A percentile compares a stretch with the other conserved stretches of the same genome.
These are phyloP conservation scores for Chondrostereum purpureum DNA, from an alignment of 1,284 basidiomycete genomes.

Conservation along the genomic window DNA sequence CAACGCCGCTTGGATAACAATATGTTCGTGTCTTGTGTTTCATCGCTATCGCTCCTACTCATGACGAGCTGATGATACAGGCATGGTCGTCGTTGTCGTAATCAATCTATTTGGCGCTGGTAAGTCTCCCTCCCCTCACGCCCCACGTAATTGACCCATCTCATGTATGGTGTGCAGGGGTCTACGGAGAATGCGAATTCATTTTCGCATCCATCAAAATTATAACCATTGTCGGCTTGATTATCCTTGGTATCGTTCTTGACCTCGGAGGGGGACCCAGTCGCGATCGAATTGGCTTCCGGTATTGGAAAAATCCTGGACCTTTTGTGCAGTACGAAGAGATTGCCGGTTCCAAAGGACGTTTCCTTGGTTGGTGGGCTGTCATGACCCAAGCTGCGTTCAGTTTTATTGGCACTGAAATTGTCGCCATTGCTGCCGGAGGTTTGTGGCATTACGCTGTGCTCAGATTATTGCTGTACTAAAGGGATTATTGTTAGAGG, in stretches of 20 bases:
- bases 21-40: conserved; percentile 62
- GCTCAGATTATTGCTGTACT: too few species aligned
- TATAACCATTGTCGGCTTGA: conserved; percentile 62
- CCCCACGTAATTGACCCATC: background rate
- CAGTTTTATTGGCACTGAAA: conserved; percentile 79
- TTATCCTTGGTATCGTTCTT: conserved; percentile 61
- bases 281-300: conserved; percentile 48
- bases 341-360: conserved; percentile 54
- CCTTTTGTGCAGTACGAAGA: conserved; percentile 56
- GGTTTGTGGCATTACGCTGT: background rate
- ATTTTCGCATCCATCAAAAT: conserved; percentile 76
- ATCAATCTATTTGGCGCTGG: conserved; percentile 80
- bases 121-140: conserved; percentile 18
- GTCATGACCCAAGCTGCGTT: conserved; percentile 76
- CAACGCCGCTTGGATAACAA: conserved; percentile 70
- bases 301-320: conserved; percentile 70
- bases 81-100: conserved; percentile 51
- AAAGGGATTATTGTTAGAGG: conserved; percentile 40
- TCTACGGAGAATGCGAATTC: conserved; percentile 72
- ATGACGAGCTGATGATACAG: background rate
- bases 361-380: conserved; percentile 59
- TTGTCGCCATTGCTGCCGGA: conserved; percentile 82
- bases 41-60: too few species aligned
- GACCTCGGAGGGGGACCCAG: conserved; percentile 60
- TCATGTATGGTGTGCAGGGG: conserved; percentile 27